Base-by-base conservation (phyloP, 768 basidiomycete genomes). In the Leucogyrophana mollusca region DNA sequence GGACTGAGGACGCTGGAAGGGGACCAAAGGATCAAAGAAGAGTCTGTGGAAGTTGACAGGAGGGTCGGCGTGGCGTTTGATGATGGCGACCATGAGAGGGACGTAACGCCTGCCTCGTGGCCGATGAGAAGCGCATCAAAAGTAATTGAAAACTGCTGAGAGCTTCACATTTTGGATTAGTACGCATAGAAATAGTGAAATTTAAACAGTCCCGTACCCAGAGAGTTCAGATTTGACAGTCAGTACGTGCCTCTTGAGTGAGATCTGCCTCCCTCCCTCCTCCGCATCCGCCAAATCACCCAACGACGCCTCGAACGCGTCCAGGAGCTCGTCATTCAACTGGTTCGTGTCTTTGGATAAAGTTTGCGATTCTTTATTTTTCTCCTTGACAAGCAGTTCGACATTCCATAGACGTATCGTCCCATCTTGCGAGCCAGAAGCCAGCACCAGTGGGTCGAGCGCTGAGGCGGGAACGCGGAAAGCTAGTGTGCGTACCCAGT, bases 91-190 rank as follows among this genome's bases (percentile, higher is more conserved):
- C 94, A 99, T 25, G 83, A 72, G n/a, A 98, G 63, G 24, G 85
- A 88, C 0, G 95, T 96, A 21, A 99, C 72, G 21, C 89, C 90
- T 5, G 87, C 88, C 70, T 99, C 96, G 57, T 99, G 96, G n/a
- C 96, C 95, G 18, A 98, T 71, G 16, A 99, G 77, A 9, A 99
- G 79, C 1, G 96, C 94, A 57, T 98, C 96, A 45, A 97, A 92
- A 1, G 87, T 90, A 30, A 96, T 79, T 6, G 86, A 82, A 59
- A 82, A 95, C 47, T 82, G 80, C 35, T 64, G 65, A 9, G 51
- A 36, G 27, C 78, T 81, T 54, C 3, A 11, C 13, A 18, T 14
- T 36, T 32, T 58, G 36, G 44, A 33, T 43, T 8, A 1, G 11
- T 34, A 33, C 27, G 62, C 61, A 30, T 60, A 49, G 23, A 73